A percentile compares a stretch with the other conserved stretches of the same genome.
These are phyloP conservation scores for Omphalotus olearius DNA, from an alignment of 1,284 basidiomycete species.

Conservation along the genomic window DNA sequence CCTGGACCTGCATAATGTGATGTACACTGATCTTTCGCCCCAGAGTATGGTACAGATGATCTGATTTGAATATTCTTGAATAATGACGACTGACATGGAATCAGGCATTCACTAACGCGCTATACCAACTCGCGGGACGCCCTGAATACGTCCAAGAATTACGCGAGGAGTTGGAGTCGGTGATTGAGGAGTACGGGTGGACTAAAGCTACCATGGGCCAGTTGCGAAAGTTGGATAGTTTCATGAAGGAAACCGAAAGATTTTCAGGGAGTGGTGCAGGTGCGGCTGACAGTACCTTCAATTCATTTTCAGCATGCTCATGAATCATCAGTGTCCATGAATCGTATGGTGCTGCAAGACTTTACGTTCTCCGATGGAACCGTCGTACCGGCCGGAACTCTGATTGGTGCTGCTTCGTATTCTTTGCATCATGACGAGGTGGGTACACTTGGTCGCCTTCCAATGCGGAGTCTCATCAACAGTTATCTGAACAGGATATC, in stretches of 20 bases:
- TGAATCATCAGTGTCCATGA: slow-evolving; percentile 13
- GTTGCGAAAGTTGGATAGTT: slow-evolving; percentile 35
- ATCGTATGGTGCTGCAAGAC: slow-evolving; percentile 19
- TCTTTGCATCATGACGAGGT: slow-evolving; percentile 17
- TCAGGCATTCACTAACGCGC: slow-evolving; percentile 1
- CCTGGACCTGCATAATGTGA: neutral
- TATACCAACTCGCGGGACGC: slow-evolving; percentile 24
- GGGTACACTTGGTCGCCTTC: neutral
- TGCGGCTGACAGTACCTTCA: neutral
- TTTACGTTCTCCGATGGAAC: slow-evolving; percentile 26
- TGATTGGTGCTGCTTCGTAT: slow-evolving; percentile 10
- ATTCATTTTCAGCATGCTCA: neutral
- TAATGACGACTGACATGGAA: neutral
- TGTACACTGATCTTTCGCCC: neutral
- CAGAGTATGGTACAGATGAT: neutral
- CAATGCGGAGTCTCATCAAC: neutral
- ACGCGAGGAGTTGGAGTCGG: slow-evolving; percentile 30
- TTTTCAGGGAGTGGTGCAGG: slow-evolving; percentile 15
- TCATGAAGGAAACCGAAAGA: slow-evolving; percentile 31
- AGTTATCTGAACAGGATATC: neutral
- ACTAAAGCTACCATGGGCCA: slow-evolving; percentile 28
- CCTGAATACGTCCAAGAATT: slow-evolving; percentile 28
- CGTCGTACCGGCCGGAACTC: slow-evolving; percentile 20
- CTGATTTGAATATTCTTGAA: neutral
- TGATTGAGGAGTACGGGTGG: slow-evolving; percentile 31